phyloP scores from a whole-genome alignment of 2,329 filamentous ascomycete species.

The Cytospora leucostoma region DNA sequence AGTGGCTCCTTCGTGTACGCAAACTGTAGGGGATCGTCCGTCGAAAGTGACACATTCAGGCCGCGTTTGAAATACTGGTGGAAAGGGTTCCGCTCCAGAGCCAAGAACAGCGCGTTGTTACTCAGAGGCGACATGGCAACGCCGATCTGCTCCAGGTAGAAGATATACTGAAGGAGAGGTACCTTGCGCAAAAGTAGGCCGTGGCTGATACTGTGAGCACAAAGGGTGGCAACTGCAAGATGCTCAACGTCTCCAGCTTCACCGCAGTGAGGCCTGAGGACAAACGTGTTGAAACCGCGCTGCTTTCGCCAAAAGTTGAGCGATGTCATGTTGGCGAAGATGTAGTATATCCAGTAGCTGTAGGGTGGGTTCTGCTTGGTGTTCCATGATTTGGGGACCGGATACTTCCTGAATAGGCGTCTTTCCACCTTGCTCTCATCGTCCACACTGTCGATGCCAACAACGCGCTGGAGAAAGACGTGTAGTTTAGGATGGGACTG shows the following conservation, averaged over 20 bases:
- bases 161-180: slow-evolving; percentile 91
- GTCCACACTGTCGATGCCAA: slow-evolving; percentile 96
- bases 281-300: slow-evolving; percentile 93
- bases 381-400: slow-evolving; percentile 83
- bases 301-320: slow-evolving; percentile 89
- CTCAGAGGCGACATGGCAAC: slow-evolving; percentile 99
- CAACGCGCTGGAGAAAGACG: slow-evolving; percentile 89
- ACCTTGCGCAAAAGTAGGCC: slow-evolving; percentile 91
- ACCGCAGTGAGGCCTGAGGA: slow-evolving; percentile 90
- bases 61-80: slow-evolving; percentile 93
- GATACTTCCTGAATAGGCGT: slow-evolving; percentile 93
- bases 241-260: slow-evolving; percentile 97
- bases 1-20: slow-evolving; percentile 97
- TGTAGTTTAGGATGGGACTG: slow-evolving; percentile 88
- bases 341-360: slow-evolving; percentile 98
- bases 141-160: slow-evolving; percentile 96
- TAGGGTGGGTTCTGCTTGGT: slow-evolving; percentile 96
- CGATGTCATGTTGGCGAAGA: slow-evolving; percentile 91
- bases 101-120: slow-evolving; percentile 95
- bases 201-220: slow-evolving; percentile 96
- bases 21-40: slow-evolving; percentile 95
- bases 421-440: slow-evolving; percentile 97
- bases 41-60: slow-evolving; percentile 92
- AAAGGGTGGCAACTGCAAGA: slow-evolving; percentile 85
- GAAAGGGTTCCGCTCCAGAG: slow-evolving; percentile 96